Base-by-base conservation (phyloP, 805 yeast genomes). In the Saturnispora serradocipensis region DNA sequence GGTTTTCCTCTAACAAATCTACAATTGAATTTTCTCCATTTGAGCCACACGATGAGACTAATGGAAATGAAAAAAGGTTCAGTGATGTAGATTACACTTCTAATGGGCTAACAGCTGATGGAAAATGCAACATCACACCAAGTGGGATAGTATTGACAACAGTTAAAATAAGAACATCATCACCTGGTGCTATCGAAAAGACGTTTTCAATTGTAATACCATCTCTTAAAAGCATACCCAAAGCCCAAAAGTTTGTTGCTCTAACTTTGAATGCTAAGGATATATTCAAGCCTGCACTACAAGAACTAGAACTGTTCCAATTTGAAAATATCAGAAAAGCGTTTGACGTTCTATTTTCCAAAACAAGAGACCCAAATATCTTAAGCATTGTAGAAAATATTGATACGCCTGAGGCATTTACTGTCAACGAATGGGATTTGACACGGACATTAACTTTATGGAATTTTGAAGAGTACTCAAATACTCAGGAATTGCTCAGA, bases 211-310 rank as follows among this genome's bases (percentile, higher is more conserved):
- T 60, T 15, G 42, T 53, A 35, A 49, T 53, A 4, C 56, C 56
- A 3, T 43, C 43, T 32, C 53, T 44, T 24, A 25, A 40, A 11
- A 18, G 40, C 11, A 51, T 53, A 13, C 58, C 58, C 11, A 53
- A 46, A 3, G 47, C 48, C 32, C 25, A 48, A 8, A 60, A 54
- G 50, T 61, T 43, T 47, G 56, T 56, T 54, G 62, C 54, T 50
- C 59, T 56, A 27, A 50, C 58, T 20, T 43, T 63, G 32, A 48
- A 54, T 3, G 56, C 62, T 1, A 55, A 61, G 20, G 60, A 67
- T 5, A 54, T 65, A 15, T 59, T 71, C 15, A 80, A 75, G 3
- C 67, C 70, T 5, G 69, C 72, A 39, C 73, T 82, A 2, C 49
- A 48, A 5, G 35, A 49, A 1, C 52, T 65, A 8, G 49, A 57